These are phyloP conservation scores for Leccinum truebloodii DNA, from an alignment of 768 basidiomycete genomes.

Conservation along the genomic window DNA sequence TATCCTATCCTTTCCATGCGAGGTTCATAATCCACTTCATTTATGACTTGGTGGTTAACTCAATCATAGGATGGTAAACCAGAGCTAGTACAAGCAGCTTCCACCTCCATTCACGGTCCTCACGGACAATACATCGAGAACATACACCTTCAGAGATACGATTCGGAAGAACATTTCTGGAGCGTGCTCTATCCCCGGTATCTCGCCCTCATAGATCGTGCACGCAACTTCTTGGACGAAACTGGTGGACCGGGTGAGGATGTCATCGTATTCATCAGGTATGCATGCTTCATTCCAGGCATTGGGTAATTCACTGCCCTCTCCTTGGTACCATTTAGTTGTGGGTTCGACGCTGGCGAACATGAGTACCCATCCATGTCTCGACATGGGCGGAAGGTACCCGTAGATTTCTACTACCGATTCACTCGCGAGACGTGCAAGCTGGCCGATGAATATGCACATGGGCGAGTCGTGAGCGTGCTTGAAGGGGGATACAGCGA, in stretches of 20 bases:
- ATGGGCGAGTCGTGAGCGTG: constrained; percentile 78
- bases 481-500: constrained; percentile 97
- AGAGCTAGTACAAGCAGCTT: constrained; percentile 82
- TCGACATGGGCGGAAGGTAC: constrained; percentile 87
- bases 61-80: constrained; percentile 72
- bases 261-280: constrained; percentile 88
- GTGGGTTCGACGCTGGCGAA: constrained; percentile 93
- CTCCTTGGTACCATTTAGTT: constrained; percentile 43
- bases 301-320: not conserved
- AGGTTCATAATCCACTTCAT: constrained; percentile 45
- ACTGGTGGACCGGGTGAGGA: constrained; percentile 69
- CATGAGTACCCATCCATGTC: constrained; percentile 93
- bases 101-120: constrained; percentile 33
- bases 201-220: constrained; percentile 59
- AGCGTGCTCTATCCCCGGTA: constrained; percentile 64
- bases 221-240: constrained; percentile 65
- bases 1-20: constrained; percentile 88
- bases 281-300: constrained; percentile 9
- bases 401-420: constrained; percentile 79
- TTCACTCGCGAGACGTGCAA: constrained; percentile 72
- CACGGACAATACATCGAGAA: constrained; percentile 33
- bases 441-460: constrained; percentile 65
- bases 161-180: constrained; percentile 15
- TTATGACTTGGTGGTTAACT: constrained; percentile 1
- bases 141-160: constrained; percentile 19